phyloP scores from a whole-genome alignment of 768 basidiomycete species.

The Atractiella rhizophila region DNA sequence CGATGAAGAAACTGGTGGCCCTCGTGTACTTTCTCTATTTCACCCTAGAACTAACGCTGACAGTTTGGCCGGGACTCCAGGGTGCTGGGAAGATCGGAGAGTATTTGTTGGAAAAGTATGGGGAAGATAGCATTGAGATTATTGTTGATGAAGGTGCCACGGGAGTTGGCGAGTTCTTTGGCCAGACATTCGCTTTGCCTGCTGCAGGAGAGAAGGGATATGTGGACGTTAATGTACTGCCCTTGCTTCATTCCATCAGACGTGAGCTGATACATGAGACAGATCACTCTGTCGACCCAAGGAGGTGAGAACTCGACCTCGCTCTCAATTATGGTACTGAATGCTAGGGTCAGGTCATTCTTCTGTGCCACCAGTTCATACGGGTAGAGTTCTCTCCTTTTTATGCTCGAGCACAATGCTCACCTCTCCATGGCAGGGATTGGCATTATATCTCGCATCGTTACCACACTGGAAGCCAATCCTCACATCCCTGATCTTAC shows the following conservation, averaged over 20 bases:
- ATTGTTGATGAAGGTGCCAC: constrained; percentile 70
- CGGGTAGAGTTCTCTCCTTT: neutral
- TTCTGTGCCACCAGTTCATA: neutral
- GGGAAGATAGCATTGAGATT: constrained; percentile 44
- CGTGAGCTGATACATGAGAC: too few species aligned
- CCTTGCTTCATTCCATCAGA: neutral
- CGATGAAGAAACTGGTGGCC: too few species aligned
- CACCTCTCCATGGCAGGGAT: too few species aligned
- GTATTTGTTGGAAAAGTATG: constrained; percentile 36
- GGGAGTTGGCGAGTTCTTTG: constrained; percentile 21
- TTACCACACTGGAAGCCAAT: neutral
- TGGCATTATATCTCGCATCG: neutral
- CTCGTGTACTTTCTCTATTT: too few species aligned
- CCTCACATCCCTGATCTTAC: too few species aligned
- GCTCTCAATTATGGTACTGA: neutral
- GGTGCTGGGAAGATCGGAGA: constrained; percentile 26
- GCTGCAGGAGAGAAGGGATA: constrained; percentile 31
- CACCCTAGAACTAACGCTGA: too few species aligned
- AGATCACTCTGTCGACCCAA: too few species aligned
- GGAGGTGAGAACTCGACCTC: too few species aligned
- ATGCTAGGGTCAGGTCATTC: too few species aligned
- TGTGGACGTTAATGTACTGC: constrained; percentile 27
- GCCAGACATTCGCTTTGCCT: constrained; percentile 18
- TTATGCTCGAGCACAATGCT: too few species aligned
- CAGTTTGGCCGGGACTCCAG: constrained; percentile 18